Percentiles rank a stretch among this genome's conserved stretches.
phyloP scores from a whole-genome alignment of 352 stramenopile genomes.

The Paralagenidium karlingii region DNA sequence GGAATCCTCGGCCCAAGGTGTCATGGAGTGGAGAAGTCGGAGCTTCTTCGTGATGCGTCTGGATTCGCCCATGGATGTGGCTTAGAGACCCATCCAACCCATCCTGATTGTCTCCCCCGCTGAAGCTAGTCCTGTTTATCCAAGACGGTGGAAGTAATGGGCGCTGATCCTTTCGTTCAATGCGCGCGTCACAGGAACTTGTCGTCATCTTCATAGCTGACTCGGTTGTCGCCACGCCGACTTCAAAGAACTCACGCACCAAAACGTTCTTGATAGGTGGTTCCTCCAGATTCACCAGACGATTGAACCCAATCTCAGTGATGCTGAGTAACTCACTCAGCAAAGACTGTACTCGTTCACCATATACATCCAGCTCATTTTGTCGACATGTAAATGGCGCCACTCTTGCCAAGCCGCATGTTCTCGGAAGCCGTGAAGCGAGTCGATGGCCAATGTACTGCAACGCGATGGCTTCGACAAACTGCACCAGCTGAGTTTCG shows the following conservation, averaged over 20 bases:
- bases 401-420: conserved; percentile 2
- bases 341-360: conserved; percentile 34
- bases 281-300: conserved; percentile 37
- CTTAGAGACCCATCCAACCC: too few species aligned
- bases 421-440: conserved; percentile 30
- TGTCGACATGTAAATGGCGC: conserved; percentile 5
- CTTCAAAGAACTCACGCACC: conserved; percentile 54
- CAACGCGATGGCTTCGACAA: conserved; percentile 43
- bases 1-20: too few species aligned
- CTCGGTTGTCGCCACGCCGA: conserved; percentile 34
- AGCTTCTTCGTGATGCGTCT: too few species aligned
- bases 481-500: conserved; percentile 29
- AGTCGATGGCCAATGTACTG: conserved; percentile 51
- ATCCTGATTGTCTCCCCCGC: too few species aligned
- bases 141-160: conserved; percentile 44
- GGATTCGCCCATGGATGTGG: too few species aligned
- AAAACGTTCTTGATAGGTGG: conserved; percentile 47
- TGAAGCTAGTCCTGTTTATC: too few species aligned
- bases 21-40: too few species aligned
- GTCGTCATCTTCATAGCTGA: conserved; percentile 37
- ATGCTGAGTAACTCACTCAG: conserved; percentile 57
- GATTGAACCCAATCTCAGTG: conserved; percentile 48
- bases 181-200: conserved; percentile 59
- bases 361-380: conserved; percentile 34
- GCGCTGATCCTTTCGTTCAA: conserved; percentile 36